Conservation (phyloP, 768 basidiomycete genomes). For the Russula sp. region DNA sequence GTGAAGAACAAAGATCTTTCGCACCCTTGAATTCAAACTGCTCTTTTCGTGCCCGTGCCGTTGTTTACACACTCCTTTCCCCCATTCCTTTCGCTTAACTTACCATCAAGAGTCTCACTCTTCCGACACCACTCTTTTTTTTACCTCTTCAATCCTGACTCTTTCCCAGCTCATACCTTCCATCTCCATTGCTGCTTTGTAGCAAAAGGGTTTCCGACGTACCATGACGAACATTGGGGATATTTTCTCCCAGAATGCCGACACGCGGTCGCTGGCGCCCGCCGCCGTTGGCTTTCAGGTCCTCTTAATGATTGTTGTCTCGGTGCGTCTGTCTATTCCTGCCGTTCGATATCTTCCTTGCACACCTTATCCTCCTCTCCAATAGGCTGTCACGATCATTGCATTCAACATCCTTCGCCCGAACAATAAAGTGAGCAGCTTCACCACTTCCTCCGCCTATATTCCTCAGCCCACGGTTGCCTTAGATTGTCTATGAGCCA, state of each 20-base stretch:
- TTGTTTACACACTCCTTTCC: background rate
- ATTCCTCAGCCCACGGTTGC: background rate
- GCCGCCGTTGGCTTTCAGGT: conserved; percentile 76
- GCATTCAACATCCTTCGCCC: conserved; percentile 85
- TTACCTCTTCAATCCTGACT: background rate
- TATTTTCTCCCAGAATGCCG: conserved; percentile 31
- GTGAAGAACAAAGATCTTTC: background rate
- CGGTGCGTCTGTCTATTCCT: conserved; percentile 43
- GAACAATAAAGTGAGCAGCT: conserved; percentile 64
- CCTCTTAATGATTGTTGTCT: conserved; percentile 62
- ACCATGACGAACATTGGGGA: conserved; percentile 32
- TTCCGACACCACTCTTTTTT: background rate
- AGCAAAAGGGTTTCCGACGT: background rate
- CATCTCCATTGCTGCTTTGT: background rate
- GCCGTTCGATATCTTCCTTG: background rate
- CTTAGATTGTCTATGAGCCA: conserved; percentile 85
- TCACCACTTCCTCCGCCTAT: background rate
- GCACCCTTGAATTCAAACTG: no score
- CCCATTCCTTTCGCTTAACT: background rate
- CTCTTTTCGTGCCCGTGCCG: no score
- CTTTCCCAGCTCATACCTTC: background rate
- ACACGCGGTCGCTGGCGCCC: conserved; percentile 66
- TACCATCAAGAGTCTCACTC: no score
- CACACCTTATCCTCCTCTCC: background rate
- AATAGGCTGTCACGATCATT: conserved; percentile 57